Percentiles rank a stretch among this genome's conserved stretches.
Conservation (phyloP, 805 yeast genomes). For the Metschnikowia colocasiae region DNA sequence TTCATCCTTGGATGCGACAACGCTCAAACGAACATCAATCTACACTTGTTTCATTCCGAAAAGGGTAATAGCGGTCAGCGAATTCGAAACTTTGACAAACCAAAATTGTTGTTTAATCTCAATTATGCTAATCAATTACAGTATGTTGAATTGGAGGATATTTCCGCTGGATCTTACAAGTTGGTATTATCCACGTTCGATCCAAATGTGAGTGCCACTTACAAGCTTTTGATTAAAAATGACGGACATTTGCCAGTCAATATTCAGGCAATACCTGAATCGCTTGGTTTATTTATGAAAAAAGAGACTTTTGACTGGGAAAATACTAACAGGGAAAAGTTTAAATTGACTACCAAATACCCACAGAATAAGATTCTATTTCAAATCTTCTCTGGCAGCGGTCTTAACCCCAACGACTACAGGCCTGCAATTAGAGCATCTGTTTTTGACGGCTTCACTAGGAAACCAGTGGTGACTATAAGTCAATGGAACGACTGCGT, state of each 20-base stretch:
- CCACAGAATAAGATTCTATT: conserved; percentile 23
- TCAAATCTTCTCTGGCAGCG: conserved; percentile 24
- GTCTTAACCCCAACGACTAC: conserved; percentile 21
- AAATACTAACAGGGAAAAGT: conserved; percentile 35
- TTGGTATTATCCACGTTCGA: conserved; percentile 47
- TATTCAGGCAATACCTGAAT: conserved; percentile 19
- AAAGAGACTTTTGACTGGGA: conserved; percentile 35
- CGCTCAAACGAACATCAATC: conserved; percentile 30
- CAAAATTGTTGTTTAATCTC: conserved; percentile 25
- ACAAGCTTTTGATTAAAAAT: conserved; percentile 30
- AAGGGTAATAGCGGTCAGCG: conserved; percentile 20
- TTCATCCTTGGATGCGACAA: conserved; percentile 16
- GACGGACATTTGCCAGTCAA: conserved; percentile 9
- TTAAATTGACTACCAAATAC: conserved; percentile 23
- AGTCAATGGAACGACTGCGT: conserved; percentile 39
- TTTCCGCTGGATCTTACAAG: conserved; percentile 40
- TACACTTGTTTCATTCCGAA: conserved; percentile 44
- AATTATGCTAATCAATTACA: conserved; percentile 38
- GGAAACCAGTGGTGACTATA: conserved; percentile 31
- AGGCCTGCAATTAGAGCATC: conserved; percentile 47
- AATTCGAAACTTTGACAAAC: conserved; percentile 21
- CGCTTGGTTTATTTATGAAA: conserved; percentile 35
- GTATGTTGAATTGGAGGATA: conserved; percentile 14
- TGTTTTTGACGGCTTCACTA: conserved; percentile 29
- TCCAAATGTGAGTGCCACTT: conserved; percentile 25